Evolutionary conservation across 2,329 filamentous ascomycete species (phyloP), one percentile per base, ranked within the genome.

Genomic region (Epichloe aotearoae): DNA sequence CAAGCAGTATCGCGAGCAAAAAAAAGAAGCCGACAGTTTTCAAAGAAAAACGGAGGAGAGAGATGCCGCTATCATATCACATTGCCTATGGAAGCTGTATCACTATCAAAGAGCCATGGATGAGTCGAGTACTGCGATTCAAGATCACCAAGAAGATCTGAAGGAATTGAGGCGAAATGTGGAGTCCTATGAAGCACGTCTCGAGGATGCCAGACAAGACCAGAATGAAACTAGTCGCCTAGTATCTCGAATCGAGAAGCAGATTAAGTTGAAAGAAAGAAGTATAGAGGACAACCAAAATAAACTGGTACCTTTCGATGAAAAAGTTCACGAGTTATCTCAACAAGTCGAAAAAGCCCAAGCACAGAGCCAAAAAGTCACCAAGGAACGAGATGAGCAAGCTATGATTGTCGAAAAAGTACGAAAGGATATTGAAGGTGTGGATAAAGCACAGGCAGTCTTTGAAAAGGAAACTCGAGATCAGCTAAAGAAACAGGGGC

Each of bases 1-100:
- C 65, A 95, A 93, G 65, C 89, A 95, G 61, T 98, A 96, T 62
- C 86, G 95, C 62, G 89, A 97, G 65, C 91, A 97, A 68, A 97
- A 83, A 26, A 83, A 83, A 58, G 93, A 97, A 63, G 91, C 91
- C 5, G 93, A 98, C 57, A 91, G 84, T 59, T 98, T 91, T 63
- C 86, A 94, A 62, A 83, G 80, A 56, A 97, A 96, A 68, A 86
- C 86, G 1, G 86, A 93, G 50, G 88, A 97, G 65, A 83, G 88
- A 47, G 91, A 98, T 64, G 80, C 88, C 50, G 93, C 91, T 7
- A 86, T 96, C 51, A 87, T 97, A 50, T 90, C 86, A 1, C 91
- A 97, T 57, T 90, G 94, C 36, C 73, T 98, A 14, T 98, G 91
- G 91, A 97, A 96, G 69, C 75, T 98, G 1, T 97, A 88, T 65